phyloP scores from a whole-genome alignment of 2,329 filamentous ascomycete genomes.

The Aphanoascus verrucosus region DNA sequence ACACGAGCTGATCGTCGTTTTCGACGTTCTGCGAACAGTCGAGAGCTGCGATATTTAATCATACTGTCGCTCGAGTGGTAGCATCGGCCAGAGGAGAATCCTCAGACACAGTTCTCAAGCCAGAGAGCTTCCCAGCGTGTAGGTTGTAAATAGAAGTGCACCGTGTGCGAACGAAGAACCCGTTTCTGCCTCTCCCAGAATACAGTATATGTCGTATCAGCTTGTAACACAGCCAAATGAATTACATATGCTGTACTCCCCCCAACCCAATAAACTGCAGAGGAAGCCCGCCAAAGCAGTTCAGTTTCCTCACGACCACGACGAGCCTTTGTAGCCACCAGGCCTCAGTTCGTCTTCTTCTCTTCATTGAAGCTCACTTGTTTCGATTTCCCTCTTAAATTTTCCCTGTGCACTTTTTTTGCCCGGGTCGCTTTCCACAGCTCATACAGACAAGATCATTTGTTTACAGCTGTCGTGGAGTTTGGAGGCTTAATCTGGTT shows the following conservation, averaged over 20 bases:
- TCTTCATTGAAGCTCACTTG: not conserved
- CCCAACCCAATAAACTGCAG: slow-evolving; percentile 3
- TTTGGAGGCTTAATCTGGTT: slow-evolving; percentile 10
- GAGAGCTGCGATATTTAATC: not conserved
- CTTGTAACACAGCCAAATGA: slow-evolving; percentile 7
- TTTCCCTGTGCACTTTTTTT: not conserved
- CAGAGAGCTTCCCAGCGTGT: not conserved
- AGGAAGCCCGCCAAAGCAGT: slow-evolving; percentile 4
- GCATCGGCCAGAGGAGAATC: too few relatives aligned
- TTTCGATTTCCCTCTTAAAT: not conserved
- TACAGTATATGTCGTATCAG: not conserved
- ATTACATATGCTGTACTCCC: slow-evolving; percentile 10
- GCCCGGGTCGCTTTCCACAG: not conserved
- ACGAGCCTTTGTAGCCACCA: slow-evolving; percentile 5
- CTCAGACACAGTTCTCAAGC: too few relatives aligned
- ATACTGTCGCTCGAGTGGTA: too few relatives aligned
- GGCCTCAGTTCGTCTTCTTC: not conserved
- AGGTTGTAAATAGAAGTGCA: not conserved
- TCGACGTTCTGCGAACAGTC: not conserved
- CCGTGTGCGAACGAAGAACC: not conserved
- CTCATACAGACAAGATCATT: not conserved
- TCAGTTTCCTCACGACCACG: not conserved
- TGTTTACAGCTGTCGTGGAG: slow-evolving; percentile 4
- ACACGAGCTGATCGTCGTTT: not conserved
- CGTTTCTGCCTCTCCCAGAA: not conserved